phyloP scores from a whole-genome alignment of 345 rosid genomes.

The Pistacia integerrima region DNA sequence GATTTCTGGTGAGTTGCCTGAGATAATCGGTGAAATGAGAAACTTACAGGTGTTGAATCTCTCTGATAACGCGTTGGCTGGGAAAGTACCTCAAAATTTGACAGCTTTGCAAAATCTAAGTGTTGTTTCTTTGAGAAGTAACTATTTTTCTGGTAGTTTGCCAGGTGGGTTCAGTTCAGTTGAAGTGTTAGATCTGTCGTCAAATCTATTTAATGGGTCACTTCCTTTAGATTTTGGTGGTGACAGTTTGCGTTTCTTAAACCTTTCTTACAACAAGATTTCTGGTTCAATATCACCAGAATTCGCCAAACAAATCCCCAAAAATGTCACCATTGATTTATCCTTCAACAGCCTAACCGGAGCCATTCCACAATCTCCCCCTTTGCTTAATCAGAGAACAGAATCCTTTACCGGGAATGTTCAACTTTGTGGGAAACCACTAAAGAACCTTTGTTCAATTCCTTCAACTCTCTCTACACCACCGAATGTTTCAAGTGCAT shows the following conservation, averaged over 20 bases:
- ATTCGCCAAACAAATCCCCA: constrained; percentile 60
- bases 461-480: constrained; percentile 79
- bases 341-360: constrained; percentile 90
- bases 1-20: constrained; percentile 68
- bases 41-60: constrained; percentile 64
- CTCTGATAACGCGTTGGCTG: constrained; percentile 74
- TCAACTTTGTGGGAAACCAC: constrained; percentile 82
- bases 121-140: constrained; percentile 60
- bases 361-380: constrained; percentile 59
- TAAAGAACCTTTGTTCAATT: constrained; percentile 69
- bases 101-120: constrained; percentile 57
- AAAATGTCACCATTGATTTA: constrained; percentile 64
- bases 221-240: constrained; percentile 69
- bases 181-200: constrained; percentile 71
- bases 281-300: constrained; percentile 56
- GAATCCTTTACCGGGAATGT: constrained; percentile 61
- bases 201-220: constrained; percentile 71
- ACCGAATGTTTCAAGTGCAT: constrained; percentile 56
- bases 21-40: constrained; percentile 39
- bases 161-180: constrained; percentile 60
- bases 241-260: constrained; percentile 53
- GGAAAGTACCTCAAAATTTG: constrained; percentile 54
- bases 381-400: constrained; percentile 57
- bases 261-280: constrained; percentile 74
- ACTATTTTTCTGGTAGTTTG: constrained; percentile 59